These are phyloP conservation scores for Aspergillus quadricinctus DNA, from an alignment of 2,329 filamentous ascomycete species.

Conservation along the genomic window DNA sequence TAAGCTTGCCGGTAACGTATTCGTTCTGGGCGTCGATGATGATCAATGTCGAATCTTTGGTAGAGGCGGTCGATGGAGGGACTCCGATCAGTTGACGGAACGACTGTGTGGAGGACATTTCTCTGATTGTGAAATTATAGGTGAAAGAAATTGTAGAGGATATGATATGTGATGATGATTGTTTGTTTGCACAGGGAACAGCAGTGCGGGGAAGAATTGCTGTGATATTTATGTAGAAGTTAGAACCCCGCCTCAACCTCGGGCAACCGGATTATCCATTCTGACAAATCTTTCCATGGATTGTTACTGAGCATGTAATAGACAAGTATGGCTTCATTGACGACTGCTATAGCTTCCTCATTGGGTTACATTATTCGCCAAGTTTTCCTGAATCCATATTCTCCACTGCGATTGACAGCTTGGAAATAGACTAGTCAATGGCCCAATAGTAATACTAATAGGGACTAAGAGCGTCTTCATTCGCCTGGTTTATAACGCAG, in stretches of 20 bases:
- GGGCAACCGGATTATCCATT: background rate
- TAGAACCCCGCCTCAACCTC: background rate
- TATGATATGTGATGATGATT: background rate
- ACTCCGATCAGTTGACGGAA: conserved; percentile 55
- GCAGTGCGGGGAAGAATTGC: background rate
- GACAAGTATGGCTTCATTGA: too few relatives aligned
- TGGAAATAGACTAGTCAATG: too few relatives aligned
- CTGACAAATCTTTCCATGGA: background rate
- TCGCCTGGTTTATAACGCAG: too few relatives aligned
- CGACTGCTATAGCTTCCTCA: background rate
- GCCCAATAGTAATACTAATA: too few relatives aligned
- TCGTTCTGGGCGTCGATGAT: conserved; percentile 71
- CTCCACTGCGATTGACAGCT: background rate
- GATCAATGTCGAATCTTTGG: conserved; percentile 56
- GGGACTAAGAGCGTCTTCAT: too few relatives aligned
- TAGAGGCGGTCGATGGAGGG: conserved; percentile 52
- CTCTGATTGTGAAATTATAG: background rate
- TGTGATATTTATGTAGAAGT: background rate
- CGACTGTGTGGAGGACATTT: conserved; percentile 15
- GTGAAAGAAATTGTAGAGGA: background rate
- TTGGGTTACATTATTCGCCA: background rate
- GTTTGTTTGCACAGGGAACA: background rate
- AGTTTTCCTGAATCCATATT: background rate
- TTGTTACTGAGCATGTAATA: too few relatives aligned
- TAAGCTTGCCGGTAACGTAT: conserved; percentile 53